Evolutionary conservation across 2,329 filamentous ascomycete genomes (phyloP).

Genomic region (Colletotrichum sp.): DNA sequence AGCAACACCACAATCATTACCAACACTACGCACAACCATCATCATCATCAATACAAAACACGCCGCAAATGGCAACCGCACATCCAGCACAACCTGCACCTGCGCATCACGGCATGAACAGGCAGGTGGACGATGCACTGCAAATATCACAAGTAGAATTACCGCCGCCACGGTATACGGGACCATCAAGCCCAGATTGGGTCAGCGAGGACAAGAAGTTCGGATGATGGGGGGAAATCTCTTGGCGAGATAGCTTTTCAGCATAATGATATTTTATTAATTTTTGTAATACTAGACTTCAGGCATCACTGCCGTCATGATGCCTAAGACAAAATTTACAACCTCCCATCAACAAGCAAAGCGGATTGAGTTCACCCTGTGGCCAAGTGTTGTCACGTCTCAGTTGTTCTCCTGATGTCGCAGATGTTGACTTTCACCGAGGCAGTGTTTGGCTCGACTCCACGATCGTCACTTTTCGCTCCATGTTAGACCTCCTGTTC

Average conservation of each 20-base stretch:
- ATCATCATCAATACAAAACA: slow-evolving; percentile 9
- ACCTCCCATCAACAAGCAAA: background rate
- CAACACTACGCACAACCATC: background rate
- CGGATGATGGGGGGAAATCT: background rate
- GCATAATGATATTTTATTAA: slow-evolving; percentile 13
- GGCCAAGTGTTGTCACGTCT: background rate
- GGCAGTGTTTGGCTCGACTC: background rate
- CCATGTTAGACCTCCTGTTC: background rate
- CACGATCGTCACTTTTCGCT: background rate
- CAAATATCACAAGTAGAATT: slow-evolving; percentile 19
- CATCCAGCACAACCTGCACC: background rate
- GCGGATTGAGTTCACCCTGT: background rate
- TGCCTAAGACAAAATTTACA: background rate
- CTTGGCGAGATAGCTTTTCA: slow-evolving; percentile 16
- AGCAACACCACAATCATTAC: background rate
- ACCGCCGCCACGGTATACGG: slow-evolving; percentile 13
- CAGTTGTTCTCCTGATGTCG: background rate
- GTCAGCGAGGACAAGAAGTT: slow-evolving; percentile 14
- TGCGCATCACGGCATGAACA: slow-evolving; percentile 1
- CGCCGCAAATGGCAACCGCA: background rate
- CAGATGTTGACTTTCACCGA: background rate
- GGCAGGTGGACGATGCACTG: slow-evolving; percentile 12
- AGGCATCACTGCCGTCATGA: slow-evolving; percentile 3
- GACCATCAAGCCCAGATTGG: slow-evolving; percentile 4
- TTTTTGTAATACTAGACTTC: slow-evolving; percentile 16